These are phyloP conservation scores for Articulospora tetracladia DNA, from an alignment of 495 filamentous ascomycete species.

Conservation along the genomic window DNA sequence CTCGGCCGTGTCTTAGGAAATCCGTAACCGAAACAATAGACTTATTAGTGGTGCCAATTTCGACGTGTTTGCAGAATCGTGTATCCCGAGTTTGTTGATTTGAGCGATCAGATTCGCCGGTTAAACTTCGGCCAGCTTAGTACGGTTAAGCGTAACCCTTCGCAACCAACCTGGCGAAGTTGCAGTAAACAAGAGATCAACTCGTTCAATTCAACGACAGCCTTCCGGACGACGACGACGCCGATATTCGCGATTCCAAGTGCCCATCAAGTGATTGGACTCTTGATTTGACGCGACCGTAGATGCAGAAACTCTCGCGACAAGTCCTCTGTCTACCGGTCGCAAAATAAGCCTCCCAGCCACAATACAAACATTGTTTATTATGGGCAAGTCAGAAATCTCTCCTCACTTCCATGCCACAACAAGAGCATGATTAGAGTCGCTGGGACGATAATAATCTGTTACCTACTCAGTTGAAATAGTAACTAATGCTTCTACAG, in stretches of 20 bases:
- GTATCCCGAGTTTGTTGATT: too few relatives aligned
- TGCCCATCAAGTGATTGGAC: slow-evolving; percentile 12
- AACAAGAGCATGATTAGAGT: not conserved
- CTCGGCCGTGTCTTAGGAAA: too few relatives aligned
- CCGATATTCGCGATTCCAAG: not conserved
- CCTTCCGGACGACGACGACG: slow-evolving; percentile 2
- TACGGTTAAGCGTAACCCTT: not conserved
- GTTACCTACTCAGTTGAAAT: not conserved
- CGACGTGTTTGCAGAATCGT: not conserved
- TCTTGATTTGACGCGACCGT: slow-evolving; percentile 4
- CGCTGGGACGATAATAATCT: not conserved
- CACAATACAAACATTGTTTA: slow-evolving; percentile 4
- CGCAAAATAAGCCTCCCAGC: slow-evolving; percentile 21
- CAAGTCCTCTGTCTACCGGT: not conserved
- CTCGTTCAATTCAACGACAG: not conserved
- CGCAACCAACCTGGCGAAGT: not conserved
- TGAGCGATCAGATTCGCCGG: too few relatives aligned
- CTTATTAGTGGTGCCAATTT: too few relatives aligned
- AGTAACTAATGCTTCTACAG: not conserved
- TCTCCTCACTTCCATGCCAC: not conserved
- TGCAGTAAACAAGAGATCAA: not conserved
- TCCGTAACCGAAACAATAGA: too few relatives aligned
- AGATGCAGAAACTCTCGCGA: not conserved
- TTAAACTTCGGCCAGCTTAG: too few relatives aligned
- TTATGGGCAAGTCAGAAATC: not conserved